phyloP scores from a whole-genome alignment of 116 monocot species.

The Papilionanthe hybrid region DNA sequence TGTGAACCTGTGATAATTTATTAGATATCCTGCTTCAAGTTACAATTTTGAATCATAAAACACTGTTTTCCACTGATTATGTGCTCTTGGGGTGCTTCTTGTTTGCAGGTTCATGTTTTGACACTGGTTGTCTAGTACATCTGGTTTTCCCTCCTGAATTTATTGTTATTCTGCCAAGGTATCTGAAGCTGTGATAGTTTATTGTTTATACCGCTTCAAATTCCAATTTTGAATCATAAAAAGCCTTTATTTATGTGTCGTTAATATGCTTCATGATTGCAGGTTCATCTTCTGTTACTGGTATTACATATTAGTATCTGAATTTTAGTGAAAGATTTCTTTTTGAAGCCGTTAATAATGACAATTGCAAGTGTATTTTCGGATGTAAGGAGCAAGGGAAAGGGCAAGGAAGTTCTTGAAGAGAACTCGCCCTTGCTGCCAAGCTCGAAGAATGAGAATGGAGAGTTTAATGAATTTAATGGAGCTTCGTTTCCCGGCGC shows the following conservation, averaged over 20 bases:
- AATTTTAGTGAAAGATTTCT: background rate
- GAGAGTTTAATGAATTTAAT: slow-evolving; percentile 9
- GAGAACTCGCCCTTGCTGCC: slow-evolving; percentile 12
- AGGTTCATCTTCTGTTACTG: background rate
- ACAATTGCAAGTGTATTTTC: slow-evolving; percentile 10
- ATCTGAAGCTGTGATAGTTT: background rate
- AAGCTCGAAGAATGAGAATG: background rate
- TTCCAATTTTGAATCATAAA: background rate
- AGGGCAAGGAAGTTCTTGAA: slow-evolving; percentile 1
- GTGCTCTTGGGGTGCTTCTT: background rate
- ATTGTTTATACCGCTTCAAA: background rate
- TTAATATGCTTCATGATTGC: background rate
- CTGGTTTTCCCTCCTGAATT: background rate
- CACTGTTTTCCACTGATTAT: background rate
- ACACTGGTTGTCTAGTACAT: background rate
- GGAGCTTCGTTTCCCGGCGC: slow-evolving; percentile 33
- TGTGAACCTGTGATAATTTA: no score
- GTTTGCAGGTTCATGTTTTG: background rate
- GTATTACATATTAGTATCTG: background rate
- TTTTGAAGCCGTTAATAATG: slow-evolving; percentile 4
- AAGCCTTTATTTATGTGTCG: background rate
- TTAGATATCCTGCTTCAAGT: no score
- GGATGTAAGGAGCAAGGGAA: slow-evolving; percentile 11
- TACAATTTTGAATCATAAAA: no score
- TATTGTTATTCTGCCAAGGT: background rate